Evolutionary conservation across 108 stramenopile species (phyloP), one percentile per base, ranked within the genome.

Genomic region (Asterionellopsis glacialis): DNA sequence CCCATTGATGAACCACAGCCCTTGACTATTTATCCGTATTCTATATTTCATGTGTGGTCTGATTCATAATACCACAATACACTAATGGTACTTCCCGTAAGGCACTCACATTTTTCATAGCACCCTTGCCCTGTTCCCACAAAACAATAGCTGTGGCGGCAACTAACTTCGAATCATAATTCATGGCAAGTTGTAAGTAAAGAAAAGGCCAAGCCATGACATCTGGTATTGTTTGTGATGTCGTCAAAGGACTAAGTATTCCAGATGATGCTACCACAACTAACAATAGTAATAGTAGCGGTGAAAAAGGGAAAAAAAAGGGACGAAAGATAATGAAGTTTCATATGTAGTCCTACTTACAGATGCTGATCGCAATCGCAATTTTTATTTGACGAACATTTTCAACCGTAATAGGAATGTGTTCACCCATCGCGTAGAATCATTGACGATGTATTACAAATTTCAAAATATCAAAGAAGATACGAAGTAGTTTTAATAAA

Each of bases 1-100:
- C 91, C 78, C 83, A 93, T 57, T 93, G 91, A 65, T 93, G 91
- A 1, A 76, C 91, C 0, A 93, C 91, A 15, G 86, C 83, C 72
- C 77, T 77, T 3, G 80, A 58, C 9, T 22, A 40, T 18, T 75
- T 80, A 70, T 88, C 88, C 84, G 84, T 88, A 59, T 93, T 89
- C 51, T 82, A 76, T 9, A 93, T 77, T 24, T 78, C 69, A 42
- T 73, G 54, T n/a, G 69, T 76, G 16, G 57, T 58, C 4, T 65
- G 55, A 61, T 89, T 84, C 79, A 41, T 86, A 55, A 28, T 51
- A 26, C 22, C 90, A 84, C 83, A 83, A 44, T 90, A 84, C 21
- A 26, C 55, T 44, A 93, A 70, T 26, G 72, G 64, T 42, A 81
- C 79, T 1, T 68, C 81, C 24, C 91, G 70, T 15, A 93, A 57